Evolutionary conservation across 768 basidiomycete species (phyloP).

Genomic region (Galerina sulciceps): DNA sequence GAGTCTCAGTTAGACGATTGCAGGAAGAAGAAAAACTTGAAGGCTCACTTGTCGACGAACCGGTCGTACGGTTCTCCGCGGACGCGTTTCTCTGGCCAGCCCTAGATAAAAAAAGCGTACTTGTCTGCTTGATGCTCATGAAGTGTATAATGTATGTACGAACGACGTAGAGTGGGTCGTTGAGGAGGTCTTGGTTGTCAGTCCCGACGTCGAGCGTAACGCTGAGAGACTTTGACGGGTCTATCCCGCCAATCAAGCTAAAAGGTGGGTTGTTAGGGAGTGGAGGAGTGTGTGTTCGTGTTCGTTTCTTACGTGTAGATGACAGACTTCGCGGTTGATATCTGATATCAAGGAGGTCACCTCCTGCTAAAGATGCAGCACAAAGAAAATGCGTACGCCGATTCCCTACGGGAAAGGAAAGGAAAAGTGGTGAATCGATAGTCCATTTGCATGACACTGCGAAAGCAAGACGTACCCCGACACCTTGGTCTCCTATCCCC

Average conservation of each 20-base stretch:
- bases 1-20: not conserved
- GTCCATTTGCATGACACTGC: not conserved
- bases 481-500: conserved; percentile 70
- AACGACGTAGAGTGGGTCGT: conserved; percentile 71
- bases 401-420: conserved; percentile 24
- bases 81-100: conserved; percentile 73
- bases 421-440: not conserved
- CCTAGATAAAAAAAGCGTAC: conserved; percentile 50
- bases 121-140: not conserved
- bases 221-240: conserved; percentile 60
- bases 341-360: conserved; percentile 39
- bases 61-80: conserved; percentile 75
- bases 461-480: conserved; percentile 50
- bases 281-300: not conserved
- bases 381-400: conserved; percentile 15
- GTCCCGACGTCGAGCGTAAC: conserved; percentile 81
- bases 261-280: not conserved
- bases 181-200: conserved; percentile 63
- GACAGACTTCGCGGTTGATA: conserved; percentile 77
- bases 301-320: conserved; percentile 64
- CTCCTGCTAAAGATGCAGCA: not conserved
- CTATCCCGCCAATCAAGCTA: conserved; percentile 68
- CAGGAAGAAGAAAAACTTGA: not conserved
- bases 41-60: conserved; percentile 74
- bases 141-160: conserved; percentile 24